Conservation (phyloP, 2,329 filamentous ascomycete species). For the Nigrospora sphaerica region DNA sequence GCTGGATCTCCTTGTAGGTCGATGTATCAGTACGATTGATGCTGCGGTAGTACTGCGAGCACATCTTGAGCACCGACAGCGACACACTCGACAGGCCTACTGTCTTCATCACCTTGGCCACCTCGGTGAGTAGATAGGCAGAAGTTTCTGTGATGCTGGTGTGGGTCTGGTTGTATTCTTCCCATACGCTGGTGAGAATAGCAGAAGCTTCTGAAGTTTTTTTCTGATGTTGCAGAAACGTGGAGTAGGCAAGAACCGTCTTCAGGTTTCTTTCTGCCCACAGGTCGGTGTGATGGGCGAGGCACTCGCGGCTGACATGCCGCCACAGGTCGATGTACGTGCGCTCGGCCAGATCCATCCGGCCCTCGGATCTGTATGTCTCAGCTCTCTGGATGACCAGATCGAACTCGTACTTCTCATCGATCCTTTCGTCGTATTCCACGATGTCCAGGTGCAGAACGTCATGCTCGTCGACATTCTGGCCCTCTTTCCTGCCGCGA, state of each 20-base stretch:
- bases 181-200: conserved; percentile 36
- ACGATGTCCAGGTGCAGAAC: not conserved
- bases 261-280: conserved; percentile 41
- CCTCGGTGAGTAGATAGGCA: conserved; percentile 26
- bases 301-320: conserved; percentile 37
- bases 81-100: conserved; percentile 35
- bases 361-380: not conserved
- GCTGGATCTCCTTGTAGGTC: conserved; percentile 31
- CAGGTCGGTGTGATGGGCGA: conserved; percentile 29
- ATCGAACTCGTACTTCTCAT: not conserved
- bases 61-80: conserved; percentile 39
- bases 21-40: conserved; percentile 24
- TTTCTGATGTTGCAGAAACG: conserved; percentile 37
- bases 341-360: conserved; percentile 30
- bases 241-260: conserved; percentile 35
- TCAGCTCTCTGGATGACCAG: not conserved
- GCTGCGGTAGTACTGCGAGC: conserved; percentile 26
- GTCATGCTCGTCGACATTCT: not conserved
- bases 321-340: conserved; percentile 44
- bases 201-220: conserved; percentile 34
- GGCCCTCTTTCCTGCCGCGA: not conserved
- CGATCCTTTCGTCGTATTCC: conserved; percentile 2
- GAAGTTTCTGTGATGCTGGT: conserved; percentile 30
- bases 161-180: conserved; percentile 34
- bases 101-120: conserved; percentile 36